phyloP scores from a whole-genome alignment of 2,329 filamentous ascomycete species.

The Colletotrichum sp. region DNA sequence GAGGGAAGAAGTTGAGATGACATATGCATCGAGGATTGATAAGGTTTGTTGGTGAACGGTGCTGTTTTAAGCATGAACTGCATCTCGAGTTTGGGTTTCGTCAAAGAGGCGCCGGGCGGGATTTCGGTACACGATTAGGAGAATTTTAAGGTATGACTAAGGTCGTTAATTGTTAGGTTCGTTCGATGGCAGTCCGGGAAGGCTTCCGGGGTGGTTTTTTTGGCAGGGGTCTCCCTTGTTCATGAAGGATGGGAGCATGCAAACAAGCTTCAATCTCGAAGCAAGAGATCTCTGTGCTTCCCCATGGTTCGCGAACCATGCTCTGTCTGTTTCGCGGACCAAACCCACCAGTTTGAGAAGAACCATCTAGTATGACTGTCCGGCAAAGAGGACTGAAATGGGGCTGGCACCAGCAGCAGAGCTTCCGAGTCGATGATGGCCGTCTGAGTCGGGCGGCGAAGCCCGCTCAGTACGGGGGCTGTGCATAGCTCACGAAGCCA shows the following conservation, averaged over 20 bases:
- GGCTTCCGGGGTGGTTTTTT: accelerated
- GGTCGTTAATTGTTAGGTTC: neutral
- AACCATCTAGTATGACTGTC: neutral
- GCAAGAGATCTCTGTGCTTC: neutral
- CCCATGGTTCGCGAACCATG: neutral
- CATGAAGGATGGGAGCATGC: neutral
- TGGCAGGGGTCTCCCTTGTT: neutral
- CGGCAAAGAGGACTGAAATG: neutral
- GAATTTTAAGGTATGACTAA: neutral
- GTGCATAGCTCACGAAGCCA: neutral
- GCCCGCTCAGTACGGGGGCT: neutral
- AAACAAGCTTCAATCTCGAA: neutral
- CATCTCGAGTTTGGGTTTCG: neutral
- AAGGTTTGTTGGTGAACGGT: neutral
- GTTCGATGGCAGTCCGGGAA: neutral
- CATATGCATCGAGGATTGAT: neutral
- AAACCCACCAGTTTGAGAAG: neutral
- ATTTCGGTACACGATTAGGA: neutral
- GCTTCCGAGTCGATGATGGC: too few relatives aligned
- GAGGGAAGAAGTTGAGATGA: neutral
- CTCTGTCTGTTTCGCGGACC: neutral
- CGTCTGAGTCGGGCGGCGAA: too few relatives aligned
- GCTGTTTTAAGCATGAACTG: neutral
- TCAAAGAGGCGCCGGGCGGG: neutral
- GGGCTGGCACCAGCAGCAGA: neutral